phyloP scores from a whole-genome alignment of 2,329 filamentous ascomycete species.

The Penicillium sp. region DNA sequence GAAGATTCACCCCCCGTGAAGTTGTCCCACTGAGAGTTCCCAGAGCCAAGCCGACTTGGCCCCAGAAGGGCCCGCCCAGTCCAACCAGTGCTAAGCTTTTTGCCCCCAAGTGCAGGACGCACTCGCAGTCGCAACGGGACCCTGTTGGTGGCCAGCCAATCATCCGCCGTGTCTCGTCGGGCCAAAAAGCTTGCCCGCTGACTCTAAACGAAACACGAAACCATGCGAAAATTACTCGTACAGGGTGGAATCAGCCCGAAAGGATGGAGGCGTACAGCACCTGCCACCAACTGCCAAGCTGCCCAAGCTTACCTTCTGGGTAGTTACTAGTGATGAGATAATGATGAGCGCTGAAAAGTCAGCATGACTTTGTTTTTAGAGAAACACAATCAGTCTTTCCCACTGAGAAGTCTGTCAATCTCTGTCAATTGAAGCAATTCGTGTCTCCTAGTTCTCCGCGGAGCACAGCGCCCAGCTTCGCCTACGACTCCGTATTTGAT shows the following conservation, averaged over 20 bases:
- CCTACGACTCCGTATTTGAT: background rate
- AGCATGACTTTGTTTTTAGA: too few species aligned
- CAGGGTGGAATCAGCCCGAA: too few species aligned
- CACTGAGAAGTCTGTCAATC: too few species aligned
- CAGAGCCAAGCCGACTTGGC: background rate
- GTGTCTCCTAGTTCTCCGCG: background rate
- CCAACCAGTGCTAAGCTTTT: constrained; percentile 2
- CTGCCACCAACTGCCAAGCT: background rate
- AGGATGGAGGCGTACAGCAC: too few species aligned
- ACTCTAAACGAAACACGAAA: background rate
- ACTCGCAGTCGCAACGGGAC: background rate
- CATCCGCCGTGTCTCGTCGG: background rate
- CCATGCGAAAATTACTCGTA: too few species aligned
- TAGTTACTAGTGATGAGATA: background rate
- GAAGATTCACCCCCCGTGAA: background rate
- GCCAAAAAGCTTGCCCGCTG: constrained; percentile 4
- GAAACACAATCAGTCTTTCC: too few species aligned
- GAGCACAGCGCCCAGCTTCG: background rate
- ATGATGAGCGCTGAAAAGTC: background rate
- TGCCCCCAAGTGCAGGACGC: background rate
- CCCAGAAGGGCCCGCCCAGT: background rate
- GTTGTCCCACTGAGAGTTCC: background rate
- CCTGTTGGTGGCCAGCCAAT: background rate
- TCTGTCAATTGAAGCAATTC: background rate
- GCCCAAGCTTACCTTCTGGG: background rate